phyloP scores from a whole-genome alignment of 371 early-diverging fungal genomes.

The Lichtheimia corymbifera region DNA sequence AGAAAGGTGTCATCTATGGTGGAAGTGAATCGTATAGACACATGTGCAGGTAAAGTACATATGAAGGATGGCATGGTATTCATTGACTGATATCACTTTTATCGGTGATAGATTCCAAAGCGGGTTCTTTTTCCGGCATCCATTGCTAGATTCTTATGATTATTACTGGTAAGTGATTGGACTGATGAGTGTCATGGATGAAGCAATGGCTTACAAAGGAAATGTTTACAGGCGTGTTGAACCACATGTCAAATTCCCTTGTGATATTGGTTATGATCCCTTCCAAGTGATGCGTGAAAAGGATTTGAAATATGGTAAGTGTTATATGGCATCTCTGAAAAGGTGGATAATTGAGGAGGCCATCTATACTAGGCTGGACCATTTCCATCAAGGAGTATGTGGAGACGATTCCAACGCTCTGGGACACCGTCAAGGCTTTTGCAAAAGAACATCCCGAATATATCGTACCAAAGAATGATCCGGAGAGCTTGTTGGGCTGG shows the following conservation, averaged over 20 bases:
- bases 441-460: constrained; percentile 40
- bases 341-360: not conserved
- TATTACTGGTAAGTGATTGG: constrained; percentile 90
- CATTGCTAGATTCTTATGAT: constrained; percentile 72
- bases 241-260: constrained; percentile 88
- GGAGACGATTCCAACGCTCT: constrained; percentile 83
- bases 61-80: too few relatives aligned
- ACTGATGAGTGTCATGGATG: constrained; percentile 30
- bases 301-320: constrained; percentile 76
- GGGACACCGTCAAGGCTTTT: constrained; percentile 64
- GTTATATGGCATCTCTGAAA: not conserved
- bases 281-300: constrained; percentile 82
- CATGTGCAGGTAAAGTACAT: constrained; percentile 78
- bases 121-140: constrained; percentile 88
- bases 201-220: not conserved
- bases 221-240: constrained; percentile 81
- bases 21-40: constrained; percentile 83
- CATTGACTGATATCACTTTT: constrained; percentile 3
- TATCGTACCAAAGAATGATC: constrained; percentile 19
- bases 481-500: constrained; percentile 31
- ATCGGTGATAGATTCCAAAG: constrained; percentile 58
- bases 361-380: constrained; percentile 58
- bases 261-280: constrained; percentile 91
- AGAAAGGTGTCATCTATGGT: constrained; percentile 75
- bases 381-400: constrained; percentile 79